Evolutionary conservation across 2,329 filamentous ascomycete species (phyloP), one percentile per base, ranked within the genome.

Genomic region (Cladobotryum mycophilum): DNA sequence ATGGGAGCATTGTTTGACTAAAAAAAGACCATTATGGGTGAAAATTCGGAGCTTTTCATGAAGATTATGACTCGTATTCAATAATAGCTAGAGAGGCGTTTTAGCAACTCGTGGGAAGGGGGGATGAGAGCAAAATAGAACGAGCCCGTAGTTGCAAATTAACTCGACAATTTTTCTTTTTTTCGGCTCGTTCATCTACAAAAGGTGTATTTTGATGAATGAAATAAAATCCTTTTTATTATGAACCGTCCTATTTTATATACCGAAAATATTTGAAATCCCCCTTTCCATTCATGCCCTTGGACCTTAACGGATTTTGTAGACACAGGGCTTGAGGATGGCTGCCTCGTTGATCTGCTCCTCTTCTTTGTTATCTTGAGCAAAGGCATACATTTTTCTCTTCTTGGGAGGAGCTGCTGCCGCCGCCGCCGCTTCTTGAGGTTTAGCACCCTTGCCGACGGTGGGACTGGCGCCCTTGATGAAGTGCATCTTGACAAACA

Each of bases 401-500:
- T 73, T 74, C 61, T 67, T 74, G 40, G 64, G 77, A 15, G 38
- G 14, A 17, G 38, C 38, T 2, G 38, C 38, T 2, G 38, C 38
- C 68, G 85, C 82, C 15, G 6, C 40, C n/a, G 22, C 42, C 14
- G 36, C 47, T 14, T 84, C 86, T 60, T 81, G 56, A 13, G 68
- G 64, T 48, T 70, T 75, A 13, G 76, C 81, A 56, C 86, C 82
- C 72, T 95, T 95, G 20, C 90, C 90, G 65, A 83, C 85, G 2
- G 77, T 77, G 0, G 91, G 86, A 41, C 82, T 73, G 17, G 82
- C 82, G n/a, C 79, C 82, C 73, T 97, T 99, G 61, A 91, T 76
- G 69, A 99, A 99, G 60, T 86, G 83, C 89, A 99, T 92, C 72
- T 86, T 89, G 59, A 97, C 92, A 73, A 99, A 99, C 93, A 99